Evolutionary conservation across 495 filamentous ascomycete genomes (phyloP), one percentile per base, ranked within the genome.

Genomic region (Penicillium subrubescens): DNA sequence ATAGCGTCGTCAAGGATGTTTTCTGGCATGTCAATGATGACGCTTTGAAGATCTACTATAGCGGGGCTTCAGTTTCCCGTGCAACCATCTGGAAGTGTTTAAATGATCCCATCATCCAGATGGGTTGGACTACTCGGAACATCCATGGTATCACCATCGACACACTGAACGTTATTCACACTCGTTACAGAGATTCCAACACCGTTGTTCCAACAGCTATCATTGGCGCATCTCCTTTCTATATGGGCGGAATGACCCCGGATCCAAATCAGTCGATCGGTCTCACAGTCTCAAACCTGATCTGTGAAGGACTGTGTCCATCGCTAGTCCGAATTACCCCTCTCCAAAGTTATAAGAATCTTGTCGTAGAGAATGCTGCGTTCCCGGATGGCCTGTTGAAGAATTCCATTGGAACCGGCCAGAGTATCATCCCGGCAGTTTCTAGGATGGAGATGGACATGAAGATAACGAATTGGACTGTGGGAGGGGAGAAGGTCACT

Each of bases 1-100:
- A 67, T 27, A 25, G 61, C 14, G 25, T 29, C n/a, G 59, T 69
- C 8, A 34, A 44, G 1, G 66, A 73, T 57, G 60, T 69, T n/a
- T 75, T 75, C 66, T 73, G 61, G 21, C 72, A 73, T 48, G 35
- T 60, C 58, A 69, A 69, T 56, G 72, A 75, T 48, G 72, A 72
- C 44, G 60, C 57, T 21, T 31, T 75, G 39, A 75, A 73, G 60
- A 61, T 55, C 8, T 75, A 75, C 50, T 55, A 71, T 25, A 60
- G 59, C 21, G 60, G 65, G 23, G 61, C 65, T 3, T 56, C 31
- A 23, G 58, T 62, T 8, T 52, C 23, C 15, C 50, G 57, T 11
- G 58, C 64, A 0, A 54, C 60, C 19, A 60, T 73, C 15, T 72
- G 70, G 70, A 72, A 72, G 41, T 50, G 37, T 11, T n/a, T 52